Percentiles rank a stretch among this genome's conserved stretches.
Evolutionary conservation across 83 land plant species (phyloP).

Genomic region (Larix sibirica): DNA sequence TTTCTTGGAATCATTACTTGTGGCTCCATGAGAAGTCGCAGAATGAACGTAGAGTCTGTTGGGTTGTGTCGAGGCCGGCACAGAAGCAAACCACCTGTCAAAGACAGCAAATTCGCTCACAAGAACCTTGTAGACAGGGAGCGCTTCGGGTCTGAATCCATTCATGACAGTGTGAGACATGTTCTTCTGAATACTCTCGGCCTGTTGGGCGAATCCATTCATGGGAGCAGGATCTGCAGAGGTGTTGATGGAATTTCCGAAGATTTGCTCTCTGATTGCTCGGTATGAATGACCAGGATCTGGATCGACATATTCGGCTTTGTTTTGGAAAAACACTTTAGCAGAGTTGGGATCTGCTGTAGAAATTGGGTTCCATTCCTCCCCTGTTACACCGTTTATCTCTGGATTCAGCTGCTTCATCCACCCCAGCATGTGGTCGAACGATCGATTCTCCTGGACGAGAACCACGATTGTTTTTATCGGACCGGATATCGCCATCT

Average conservation of each 20-base stretch:
- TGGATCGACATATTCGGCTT: constrained; percentile 34
- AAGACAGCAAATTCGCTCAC: constrained; percentile 53
- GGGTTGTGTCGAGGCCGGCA: constrained; percentile 72
- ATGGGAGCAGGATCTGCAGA: constrained; percentile 38
- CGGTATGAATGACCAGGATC: constrained; percentile 48
- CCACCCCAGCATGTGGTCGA: constrained; percentile 53
- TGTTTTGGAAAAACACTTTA: constrained; percentile 21
- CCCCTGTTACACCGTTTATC: constrained; percentile 35
- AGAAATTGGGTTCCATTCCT: constrained; percentile 32
- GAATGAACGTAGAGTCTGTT: constrained; percentile 64
- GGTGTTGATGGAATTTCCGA: constrained; percentile 30
- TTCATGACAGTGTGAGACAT: constrained; percentile 53
- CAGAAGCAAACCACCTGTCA: constrained; percentile 66
- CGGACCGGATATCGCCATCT: not conserved
- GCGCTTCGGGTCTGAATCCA: constrained; percentile 54
- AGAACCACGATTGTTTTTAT: not conserved
- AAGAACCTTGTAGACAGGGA: constrained; percentile 44
- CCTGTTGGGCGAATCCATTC: constrained; percentile 65
- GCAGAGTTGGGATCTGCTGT: constrained; percentile 22
- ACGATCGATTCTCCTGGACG: constrained; percentile 23
- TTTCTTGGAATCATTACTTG: constrained; percentile 31
- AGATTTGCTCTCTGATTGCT: constrained; percentile 38
- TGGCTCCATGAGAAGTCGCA: constrained; percentile 60
- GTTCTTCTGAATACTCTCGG: constrained; percentile 27
- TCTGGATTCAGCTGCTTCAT: constrained; percentile 35